Conservation (phyloP, 2,329 filamentous ascomycete species). For the Cercospora berteroae region DNA sequence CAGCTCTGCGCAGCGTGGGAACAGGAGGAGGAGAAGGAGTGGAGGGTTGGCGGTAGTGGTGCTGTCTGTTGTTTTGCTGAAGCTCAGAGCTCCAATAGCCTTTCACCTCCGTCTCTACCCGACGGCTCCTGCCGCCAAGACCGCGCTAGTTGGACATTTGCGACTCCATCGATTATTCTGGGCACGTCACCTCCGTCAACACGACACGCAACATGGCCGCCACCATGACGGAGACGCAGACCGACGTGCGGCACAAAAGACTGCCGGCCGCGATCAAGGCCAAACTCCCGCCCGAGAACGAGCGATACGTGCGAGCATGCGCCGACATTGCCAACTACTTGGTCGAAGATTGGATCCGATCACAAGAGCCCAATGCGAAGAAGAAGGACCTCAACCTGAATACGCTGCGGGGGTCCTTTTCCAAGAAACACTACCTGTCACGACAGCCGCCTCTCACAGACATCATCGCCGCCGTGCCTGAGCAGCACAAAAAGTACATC, state of each 20-base stretch:
- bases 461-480: constrained; percentile 97
- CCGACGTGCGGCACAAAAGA: constrained; percentile 61
- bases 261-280: constrained; percentile 39
- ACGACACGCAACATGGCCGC: constrained; percentile 57
- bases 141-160: background rate
- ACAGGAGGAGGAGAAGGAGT: constrained; percentile 1
- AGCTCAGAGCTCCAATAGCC: background rate
- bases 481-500: constrained; percentile 99
- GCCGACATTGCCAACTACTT: constrained; percentile 91
- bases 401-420: constrained; percentile 75
- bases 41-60: background rate
- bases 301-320: constrained; percentile 89
- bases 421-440: constrained; percentile 88
- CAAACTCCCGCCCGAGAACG: constrained; percentile 85
- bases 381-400: constrained; percentile 93
- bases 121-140: background rate
- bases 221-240: constrained; percentile 56
- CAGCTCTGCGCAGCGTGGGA: constrained; percentile 16
- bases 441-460: constrained; percentile 89
- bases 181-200: background rate
- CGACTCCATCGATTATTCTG: background rate
- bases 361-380: constrained; percentile 68
- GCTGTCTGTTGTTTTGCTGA: constrained; percentile 4
- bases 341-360: constrained; percentile 88
- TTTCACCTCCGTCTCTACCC: constrained; percentile 5